These are phyloP conservation scores for Alternaria triticina DNA, from an alignment of 2,329 filamentous ascomycete species.

Conservation along the genomic window DNA sequence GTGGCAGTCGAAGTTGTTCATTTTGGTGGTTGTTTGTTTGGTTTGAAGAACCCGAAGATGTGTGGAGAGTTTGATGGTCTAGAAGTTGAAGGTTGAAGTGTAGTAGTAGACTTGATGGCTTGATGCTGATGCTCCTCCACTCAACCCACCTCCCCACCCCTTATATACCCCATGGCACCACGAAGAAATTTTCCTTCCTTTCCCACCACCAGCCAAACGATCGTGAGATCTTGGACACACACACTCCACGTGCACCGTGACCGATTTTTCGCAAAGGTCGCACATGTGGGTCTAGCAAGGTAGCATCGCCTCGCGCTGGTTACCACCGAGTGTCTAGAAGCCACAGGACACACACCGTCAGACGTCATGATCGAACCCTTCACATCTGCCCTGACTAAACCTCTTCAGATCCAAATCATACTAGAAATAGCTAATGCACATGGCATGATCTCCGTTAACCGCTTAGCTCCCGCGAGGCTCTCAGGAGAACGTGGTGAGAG, in stretches of 20 bases:
- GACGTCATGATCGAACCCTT: constrained; percentile 10
- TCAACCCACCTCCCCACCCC: background rate
- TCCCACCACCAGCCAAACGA: constrained; percentile 2
- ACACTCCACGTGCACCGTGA: constrained; percentile 15
- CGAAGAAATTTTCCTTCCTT: constrained; percentile 5
- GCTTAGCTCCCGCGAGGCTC: constrained; percentile 10
- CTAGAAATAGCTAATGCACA: background rate
- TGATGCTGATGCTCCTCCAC: constrained; percentile 7
- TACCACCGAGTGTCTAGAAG: background rate
- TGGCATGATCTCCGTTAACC: constrained; percentile 18
- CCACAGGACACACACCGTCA: constrained; percentile 9
- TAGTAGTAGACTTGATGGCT: constrained; percentile 3
- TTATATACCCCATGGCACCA: constrained; percentile 18
- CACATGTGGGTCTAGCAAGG: constrained; percentile 18
- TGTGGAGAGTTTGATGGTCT: background rate
- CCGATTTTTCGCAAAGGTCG: constrained; percentile 12
- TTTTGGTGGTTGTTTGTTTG: constrained; percentile 11
- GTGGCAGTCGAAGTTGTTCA: constrained; percentile 29
- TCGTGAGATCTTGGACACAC: constrained; percentile 12
- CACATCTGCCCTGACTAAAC: constrained; percentile 6
- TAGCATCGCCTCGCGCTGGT: background rate
- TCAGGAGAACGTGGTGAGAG: background rate
- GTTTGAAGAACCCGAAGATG: constrained; percentile 2
- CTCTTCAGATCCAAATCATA: background rate
- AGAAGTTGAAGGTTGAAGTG: background rate